Percentiles rank a stretch among this genome's conserved stretches.
These are phyloP conservation scores for Agroathelia rolfsii DNA, from an alignment of 1,284 basidiomycete species.

Conservation along the genomic window DNA sequence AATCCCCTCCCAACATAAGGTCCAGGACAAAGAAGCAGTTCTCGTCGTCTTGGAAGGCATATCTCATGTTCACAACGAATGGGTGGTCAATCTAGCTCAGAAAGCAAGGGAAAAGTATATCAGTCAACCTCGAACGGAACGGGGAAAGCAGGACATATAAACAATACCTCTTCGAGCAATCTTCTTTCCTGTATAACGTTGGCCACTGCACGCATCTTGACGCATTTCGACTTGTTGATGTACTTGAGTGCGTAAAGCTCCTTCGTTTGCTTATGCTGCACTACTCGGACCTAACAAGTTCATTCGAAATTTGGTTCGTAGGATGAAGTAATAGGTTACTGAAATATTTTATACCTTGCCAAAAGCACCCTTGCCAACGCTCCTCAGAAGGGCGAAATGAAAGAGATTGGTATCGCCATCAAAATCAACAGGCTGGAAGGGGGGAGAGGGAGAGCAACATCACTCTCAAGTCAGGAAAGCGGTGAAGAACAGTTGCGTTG, in stretches of 20 bases:
- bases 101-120: conserved; percentile 5
- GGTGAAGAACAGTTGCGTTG: too few species aligned
- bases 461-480: too few species aligned
- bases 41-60: conserved; percentile 98
- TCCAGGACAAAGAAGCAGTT: conserved; percentile 99
- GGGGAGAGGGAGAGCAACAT: too few species aligned
- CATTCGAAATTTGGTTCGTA: too few species aligned
- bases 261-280: conserved; percentile 95
- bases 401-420: conserved; percentile 96
- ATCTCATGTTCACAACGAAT: conserved; percentile 92
- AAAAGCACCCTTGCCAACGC: conserved; percentile 96
- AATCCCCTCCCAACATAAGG: conserved; percentile 94
- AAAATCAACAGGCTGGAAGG: conserved; percentile 85
- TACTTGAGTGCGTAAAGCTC: conserved; percentile 97
- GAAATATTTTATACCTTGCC: conserved; percentile 85
- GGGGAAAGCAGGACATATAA: too few species aligned
- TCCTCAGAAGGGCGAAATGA: conserved; percentile 89
- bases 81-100: conserved; percentile 89
- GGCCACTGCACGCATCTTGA: conserved; percentile 95
- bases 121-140: too few species aligned
- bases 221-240: conserved; percentile 97
- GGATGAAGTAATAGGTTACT: too few species aligned
- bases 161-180: conserved; percentile 90
- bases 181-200: conserved; percentile 95
- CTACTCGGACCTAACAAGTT: conserved; percentile 98